These are phyloP conservation scores for Botrytis paeoniae DNA, from an alignment of 2,329 filamentous ascomycete genomes.

Conservation along the genomic window DNA sequence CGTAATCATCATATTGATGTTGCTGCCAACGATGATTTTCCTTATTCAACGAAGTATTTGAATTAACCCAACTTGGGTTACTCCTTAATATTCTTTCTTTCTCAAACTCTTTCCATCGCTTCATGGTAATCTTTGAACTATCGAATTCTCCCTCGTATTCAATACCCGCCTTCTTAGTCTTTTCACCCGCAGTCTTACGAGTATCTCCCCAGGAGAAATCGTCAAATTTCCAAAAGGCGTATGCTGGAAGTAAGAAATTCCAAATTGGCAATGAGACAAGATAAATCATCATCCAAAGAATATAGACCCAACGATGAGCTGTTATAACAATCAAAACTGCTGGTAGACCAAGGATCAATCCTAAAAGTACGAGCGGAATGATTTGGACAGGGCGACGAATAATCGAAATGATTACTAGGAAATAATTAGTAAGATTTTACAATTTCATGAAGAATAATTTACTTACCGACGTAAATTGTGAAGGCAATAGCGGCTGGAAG, in stretches of 20 bases:
- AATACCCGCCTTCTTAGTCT: conserved; percentile 79
- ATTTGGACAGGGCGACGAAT: conserved; percentile 72
- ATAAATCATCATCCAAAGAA: conserved; percentile 97
- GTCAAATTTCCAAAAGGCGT: conserved; percentile 99
- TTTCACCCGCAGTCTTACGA: conserved; percentile 88
- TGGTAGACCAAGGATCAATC: conserved; percentile 87
- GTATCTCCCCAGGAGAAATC: conserved; percentile 99
- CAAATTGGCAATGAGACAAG: conserved; percentile 88
- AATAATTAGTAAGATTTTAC: conserved; percentile 22
- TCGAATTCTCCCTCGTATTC: conserved; percentile 96
- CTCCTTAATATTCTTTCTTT: conserved; percentile 50
- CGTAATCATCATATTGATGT: conserved; percentile 31
- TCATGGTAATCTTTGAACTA: conserved; percentile 99
- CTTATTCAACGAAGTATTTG: conserved; percentile 23
- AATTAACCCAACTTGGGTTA: conserved; percentile 25
- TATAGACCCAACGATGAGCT: conserved; percentile 87
- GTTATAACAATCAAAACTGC: conserved; percentile 90
- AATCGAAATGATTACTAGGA: conserved; percentile 78
- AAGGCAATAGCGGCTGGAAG: conserved; percentile 95
- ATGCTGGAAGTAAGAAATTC: conserved; percentile 93
- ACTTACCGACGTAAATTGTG: conserved; percentile 91
- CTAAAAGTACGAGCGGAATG: conserved; percentile 86
- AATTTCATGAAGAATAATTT: neutral
- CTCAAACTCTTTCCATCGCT: conserved; percentile 97
- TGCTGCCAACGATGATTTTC: conserved; percentile 24